These are phyloP conservation scores for Lagerstroemia speciosa DNA, from an alignment of 345 rosid genomes.

Conservation along the genomic window DNA sequence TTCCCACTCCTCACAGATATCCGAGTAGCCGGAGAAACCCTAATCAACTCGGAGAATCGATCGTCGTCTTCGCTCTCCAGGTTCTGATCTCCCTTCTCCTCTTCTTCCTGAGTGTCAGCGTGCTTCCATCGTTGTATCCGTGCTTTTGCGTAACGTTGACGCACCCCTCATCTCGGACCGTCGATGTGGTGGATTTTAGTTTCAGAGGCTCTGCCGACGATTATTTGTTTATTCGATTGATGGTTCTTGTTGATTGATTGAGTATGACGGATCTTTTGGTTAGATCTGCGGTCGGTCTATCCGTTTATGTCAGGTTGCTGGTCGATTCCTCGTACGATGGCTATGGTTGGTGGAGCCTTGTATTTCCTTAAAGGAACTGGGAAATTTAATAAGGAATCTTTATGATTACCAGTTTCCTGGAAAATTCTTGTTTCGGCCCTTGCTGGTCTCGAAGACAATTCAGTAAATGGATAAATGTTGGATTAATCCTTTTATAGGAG, in stretches of 20 bases:
- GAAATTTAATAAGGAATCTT: not conserved
- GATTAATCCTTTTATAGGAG: no score
- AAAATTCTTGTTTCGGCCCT: not conserved
- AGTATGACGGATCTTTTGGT: not conserved
- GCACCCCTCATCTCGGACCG: no score
- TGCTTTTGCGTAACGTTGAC: not conserved
- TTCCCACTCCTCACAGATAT: no score
- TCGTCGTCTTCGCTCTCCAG: not conserved
- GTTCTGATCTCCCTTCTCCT: not conserved
- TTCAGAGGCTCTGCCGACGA: no score
- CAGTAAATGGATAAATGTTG: no score
- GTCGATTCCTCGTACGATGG: no score
- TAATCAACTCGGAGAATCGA: not conserved
- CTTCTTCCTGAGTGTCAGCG: not conserved
- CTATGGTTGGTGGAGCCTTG: no score
- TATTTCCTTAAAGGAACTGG: not conserved
- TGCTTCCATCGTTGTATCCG: not conserved
- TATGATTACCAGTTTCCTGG: not conserved
- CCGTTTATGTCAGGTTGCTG: not conserved
- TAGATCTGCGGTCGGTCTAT: slow-evolving; percentile 2
- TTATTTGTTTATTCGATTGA: not conserved
- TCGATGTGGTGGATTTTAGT: no score
- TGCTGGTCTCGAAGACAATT: not conserved
- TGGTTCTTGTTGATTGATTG: not conserved
- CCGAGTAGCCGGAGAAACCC: not conserved